A percentile compares a stretch with the other conserved stretches of the same genome.
Evolutionary conservation across 2,329 filamentous ascomycete genomes (phyloP).

Genomic region (Lasiodiplodia sp.): DNA sequence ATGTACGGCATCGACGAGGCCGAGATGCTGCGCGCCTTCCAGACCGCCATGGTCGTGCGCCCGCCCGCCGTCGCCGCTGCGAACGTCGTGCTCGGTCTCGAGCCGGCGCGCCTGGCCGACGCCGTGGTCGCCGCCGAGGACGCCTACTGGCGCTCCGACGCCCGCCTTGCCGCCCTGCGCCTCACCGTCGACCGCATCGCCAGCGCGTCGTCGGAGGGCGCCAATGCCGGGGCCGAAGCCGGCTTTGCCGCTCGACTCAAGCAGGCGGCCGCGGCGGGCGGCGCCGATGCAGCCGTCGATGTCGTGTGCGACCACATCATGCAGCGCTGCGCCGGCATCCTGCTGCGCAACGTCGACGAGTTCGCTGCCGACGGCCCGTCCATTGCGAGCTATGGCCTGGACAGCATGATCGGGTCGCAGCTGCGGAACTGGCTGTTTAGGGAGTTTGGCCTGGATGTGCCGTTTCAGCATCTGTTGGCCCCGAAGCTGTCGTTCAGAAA

Average conservation of each 20-base stretch:
- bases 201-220: neutral
- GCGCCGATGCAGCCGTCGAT: slow-evolving; percentile 53
- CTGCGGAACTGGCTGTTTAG: slow-evolving; percentile 33
- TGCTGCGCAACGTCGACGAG: slow-evolving; percentile 2
- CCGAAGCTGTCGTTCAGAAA: neutral
- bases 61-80: neutral
- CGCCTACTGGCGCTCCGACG: neutral
- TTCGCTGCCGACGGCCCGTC: slow-evolving; percentile 33
- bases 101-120: neutral
- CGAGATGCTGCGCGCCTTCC: slow-evolving; percentile 60
- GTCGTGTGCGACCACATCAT: slow-evolving; percentile 36
- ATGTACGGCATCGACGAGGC: slow-evolving; percentile 53
- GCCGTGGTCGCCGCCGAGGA: neutral
- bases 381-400: slow-evolving; percentile 38
- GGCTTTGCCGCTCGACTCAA: neutral
- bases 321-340: slow-evolving; percentile 30
- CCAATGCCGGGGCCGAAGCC: neutral
- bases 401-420: slow-evolving; percentile 39
- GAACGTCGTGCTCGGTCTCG: neutral
- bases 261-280: neutral
- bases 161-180: neutral
- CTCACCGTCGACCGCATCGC: neutral
- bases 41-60: slow-evolving; percentile 33
- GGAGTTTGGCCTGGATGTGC: slow-evolving; percentile 49
- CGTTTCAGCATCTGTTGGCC: neutral